Evolutionary conservation across 352 stramenopile species (phyloP), one percentile per base, ranked within the genome.

Genomic region (Peronospora belbahrii): DNA sequence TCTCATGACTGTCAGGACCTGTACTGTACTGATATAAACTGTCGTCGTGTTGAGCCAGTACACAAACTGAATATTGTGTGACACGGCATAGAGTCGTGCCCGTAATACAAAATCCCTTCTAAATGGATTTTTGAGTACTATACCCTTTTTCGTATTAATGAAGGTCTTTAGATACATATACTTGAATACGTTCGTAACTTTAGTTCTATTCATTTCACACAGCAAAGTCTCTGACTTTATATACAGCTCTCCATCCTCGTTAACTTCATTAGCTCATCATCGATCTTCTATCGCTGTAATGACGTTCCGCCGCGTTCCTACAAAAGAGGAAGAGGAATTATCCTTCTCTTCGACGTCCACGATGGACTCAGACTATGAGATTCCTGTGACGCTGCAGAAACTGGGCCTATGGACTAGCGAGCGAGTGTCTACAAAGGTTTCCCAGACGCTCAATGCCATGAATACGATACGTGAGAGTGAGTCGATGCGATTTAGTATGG

Each of bases 301-400:
- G 59, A 44, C 38, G 47, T 65, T 57, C 32, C 49, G 35, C 44
- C 41, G 38, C 28, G 42, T 52, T 17, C 37, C 49, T 25, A 22
- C 55, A 10, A 44, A 19, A 17, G 59, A 64, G 56, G 72, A 82
- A 42, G 72, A 84, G 31, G 71, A 81, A 42, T 80, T 59, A 25
- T 87, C 74, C 18, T 83, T 87, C 64, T 78, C 78, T 27, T 89
- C 74, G 10, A 87, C 74, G 37, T 89, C 78, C 11, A 87, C 74
- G 14, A 87, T 89, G 75, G 78, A 87, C 70, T 89, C 74, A 50
- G 78, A 89, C 60, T 87, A 84, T 50, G 78, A 89, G 59, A 84
- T 86, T 50, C 78, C 78, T 15, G 72, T 76, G 52, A 70, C 70
- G 42, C 62, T 88, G 20, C 73, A 83, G 51, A 61, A 62, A 19